Evolutionary conservation across 2,329 filamentous ascomycete species (phyloP), one percentile per base, ranked within the genome.

Genomic region (Neofusicoccum laricinum): DNA sequence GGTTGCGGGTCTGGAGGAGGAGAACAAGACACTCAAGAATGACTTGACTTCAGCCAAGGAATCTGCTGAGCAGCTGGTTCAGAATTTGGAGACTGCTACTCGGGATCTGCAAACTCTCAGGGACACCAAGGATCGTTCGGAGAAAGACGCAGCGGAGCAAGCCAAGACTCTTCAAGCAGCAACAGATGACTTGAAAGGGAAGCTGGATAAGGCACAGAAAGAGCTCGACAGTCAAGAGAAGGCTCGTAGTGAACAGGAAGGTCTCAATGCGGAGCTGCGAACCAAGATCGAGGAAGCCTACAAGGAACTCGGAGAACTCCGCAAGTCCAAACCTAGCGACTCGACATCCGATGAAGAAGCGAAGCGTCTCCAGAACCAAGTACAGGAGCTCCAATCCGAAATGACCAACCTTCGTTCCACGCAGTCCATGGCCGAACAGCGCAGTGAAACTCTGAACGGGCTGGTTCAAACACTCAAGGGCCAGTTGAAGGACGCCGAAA

Each of bases 31-130:
- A 1, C 80, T 97, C 21, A 88, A 89, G 75, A 81, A 85, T 2
- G 90, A 96, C 69, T 81, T 97, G 4, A 84, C 86, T 2, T 85
- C 87, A 12, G 87, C 88, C 10, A 87, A 90, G 68, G 90, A 95
- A 71, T 90, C 89, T 48, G 75, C 77, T 2, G 73, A 78, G 61
- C 76, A 76, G 1, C 74, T 79, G 30, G 75, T 77, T 69, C 74
- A 86, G 70, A 90, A 84, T 64, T 78, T 93, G 1, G 90, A 93
- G 72, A 85, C 84, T 58, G 85, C 88, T 0, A 89, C 88, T 1
- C 81, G 85, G 12, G 88, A 92, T 69, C 78, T 92, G 6, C 82
- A 83, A 55, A 79, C 78, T 11, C 71, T 86, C 67, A 81, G 80
- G 41, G 85, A 88, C 21, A 78, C 75, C 30, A 84, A 83, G 66